phyloP scores from a whole-genome alignment of 202 grass and related monocot species.

The Carex sylvatica region DNA sequence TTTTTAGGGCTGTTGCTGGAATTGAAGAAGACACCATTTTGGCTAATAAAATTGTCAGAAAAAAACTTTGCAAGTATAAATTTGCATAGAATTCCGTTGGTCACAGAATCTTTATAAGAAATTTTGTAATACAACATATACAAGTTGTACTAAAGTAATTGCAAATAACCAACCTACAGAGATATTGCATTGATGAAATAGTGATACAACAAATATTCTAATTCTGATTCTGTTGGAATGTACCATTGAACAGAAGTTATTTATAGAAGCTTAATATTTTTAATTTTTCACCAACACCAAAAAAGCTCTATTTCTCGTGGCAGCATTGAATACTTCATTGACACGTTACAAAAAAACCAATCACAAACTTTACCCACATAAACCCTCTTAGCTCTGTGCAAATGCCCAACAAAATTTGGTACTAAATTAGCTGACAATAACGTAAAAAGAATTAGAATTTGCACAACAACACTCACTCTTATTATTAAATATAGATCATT shows the following conservation, averaged over 20 bases:
- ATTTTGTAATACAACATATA: not conserved
- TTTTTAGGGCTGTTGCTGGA: not conserved
- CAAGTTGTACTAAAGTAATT: slow-evolving; percentile 9
- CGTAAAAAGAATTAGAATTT: not conserved
- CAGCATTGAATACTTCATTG: not conserved
- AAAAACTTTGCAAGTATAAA: not conserved
- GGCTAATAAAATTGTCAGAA: not conserved
- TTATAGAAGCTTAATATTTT: not conserved
- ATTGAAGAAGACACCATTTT: slow-evolving; percentile 7
- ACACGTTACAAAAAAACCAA: not conserved
- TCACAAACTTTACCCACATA: not conserved
- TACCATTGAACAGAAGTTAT: not conserved
- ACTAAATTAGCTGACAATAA: not conserved
- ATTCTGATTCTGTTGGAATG: slow-evolving; percentile 8
- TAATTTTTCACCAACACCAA: not conserved
- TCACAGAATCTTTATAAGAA: not conserved
- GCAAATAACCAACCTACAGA: not conserved
- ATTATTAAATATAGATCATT: not conserved
- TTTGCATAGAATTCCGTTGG: not conserved
- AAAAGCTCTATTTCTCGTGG: not conserved
- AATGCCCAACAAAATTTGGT: not conserved
- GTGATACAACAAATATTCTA: slow-evolving; percentile 6
- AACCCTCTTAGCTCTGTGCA: not conserved
- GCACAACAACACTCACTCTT: not conserved
- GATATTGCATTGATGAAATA: not conserved